Conservation (phyloP, 2,329 filamentous ascomycete species). For the Claviceps sp. region DNA sequence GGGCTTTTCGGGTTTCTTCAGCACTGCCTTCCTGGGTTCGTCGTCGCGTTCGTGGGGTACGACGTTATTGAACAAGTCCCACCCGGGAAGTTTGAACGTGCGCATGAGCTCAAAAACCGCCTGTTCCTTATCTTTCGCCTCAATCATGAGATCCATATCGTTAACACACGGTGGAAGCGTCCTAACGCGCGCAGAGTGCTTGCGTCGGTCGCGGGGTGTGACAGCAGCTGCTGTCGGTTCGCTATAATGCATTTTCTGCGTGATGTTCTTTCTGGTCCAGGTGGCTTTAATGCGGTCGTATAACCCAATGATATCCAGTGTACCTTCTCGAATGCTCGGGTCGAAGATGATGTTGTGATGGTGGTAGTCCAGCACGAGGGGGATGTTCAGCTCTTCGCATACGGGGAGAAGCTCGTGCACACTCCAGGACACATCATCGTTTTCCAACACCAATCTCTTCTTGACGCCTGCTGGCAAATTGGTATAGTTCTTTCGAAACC, state of each 20-base stretch:
- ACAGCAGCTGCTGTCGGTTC: slow-evolving; percentile 54
- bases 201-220: slow-evolving; percentile 64
- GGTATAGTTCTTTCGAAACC: slow-evolving; percentile 65
- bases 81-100: slow-evolving; percentile 71
- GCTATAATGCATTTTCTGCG: slow-evolving; percentile 94
- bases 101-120: slow-evolving; percentile 91
- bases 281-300: slow-evolving; percentile 69
- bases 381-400: slow-evolving; percentile 90
- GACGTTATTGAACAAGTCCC: slow-evolving; percentile 61
- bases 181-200: slow-evolving; percentile 69
- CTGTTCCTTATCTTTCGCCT: slow-evolving; percentile 96
- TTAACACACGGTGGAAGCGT: slow-evolving; percentile 69
- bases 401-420: slow-evolving; percentile 82
- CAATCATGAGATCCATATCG: slow-evolving; percentile 96
- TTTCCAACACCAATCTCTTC: slow-evolving; percentile 74
- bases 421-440: slow-evolving; percentile 87
- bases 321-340: slow-evolving; percentile 62
- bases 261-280: slow-evolving; percentile 74
- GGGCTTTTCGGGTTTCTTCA: slow-evolving; percentile 26
- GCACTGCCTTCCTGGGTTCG: slow-evolving; percentile 41
- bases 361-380: slow-evolving; percentile 82
- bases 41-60: slow-evolving; percentile 65
- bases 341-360: slow-evolving; percentile 94
- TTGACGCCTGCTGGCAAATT: slow-evolving; percentile 57
- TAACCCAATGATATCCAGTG: slow-evolving; percentile 60